Evolutionary conservation across 2,329 filamentous ascomycete genomes (phyloP).

Genomic region (Tolypocladium endophyticum): DNA sequence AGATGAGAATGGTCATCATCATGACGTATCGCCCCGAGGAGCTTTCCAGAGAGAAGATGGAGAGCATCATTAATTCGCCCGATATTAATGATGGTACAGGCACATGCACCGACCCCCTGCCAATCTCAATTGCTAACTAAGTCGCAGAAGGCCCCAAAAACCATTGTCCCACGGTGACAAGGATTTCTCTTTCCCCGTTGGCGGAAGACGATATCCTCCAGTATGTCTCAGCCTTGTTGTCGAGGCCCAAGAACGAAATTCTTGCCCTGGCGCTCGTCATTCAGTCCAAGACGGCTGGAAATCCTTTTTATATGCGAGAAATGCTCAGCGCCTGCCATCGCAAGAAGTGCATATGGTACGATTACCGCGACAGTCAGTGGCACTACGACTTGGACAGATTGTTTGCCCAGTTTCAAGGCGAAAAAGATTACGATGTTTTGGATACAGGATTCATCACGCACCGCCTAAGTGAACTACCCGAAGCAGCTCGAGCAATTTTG

Average conservation of each 20-base stretch:
- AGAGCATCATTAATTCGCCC: conserved; percentile 41
- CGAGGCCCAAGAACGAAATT: conserved; percentile 60
- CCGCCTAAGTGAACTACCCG: conserved; percentile 65
- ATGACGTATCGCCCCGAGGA: conserved; percentile 66
- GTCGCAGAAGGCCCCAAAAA: conserved; percentile 29
- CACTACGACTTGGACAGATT: conserved; percentile 76
- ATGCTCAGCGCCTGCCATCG: conserved; percentile 82
- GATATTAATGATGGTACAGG: conserved; percentile 38
- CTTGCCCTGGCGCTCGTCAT: conserved; percentile 72
- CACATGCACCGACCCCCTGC: neutral
- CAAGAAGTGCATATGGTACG: conserved; percentile 84
- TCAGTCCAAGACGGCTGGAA: conserved; percentile 79
- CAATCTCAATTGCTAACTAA: conserved; percentile 10
- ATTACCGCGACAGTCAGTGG: conserved; percentile 75
- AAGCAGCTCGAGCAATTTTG: conserved; percentile 65
- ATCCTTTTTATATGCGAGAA: conserved; percentile 84
- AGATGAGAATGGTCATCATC: conserved; percentile 73
- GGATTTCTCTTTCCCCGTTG: conserved; percentile 62
- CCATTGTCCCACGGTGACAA: conserved; percentile 50
- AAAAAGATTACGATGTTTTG: conserved; percentile 68
- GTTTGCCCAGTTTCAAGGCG: conserved; percentile 73
- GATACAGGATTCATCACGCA: conserved; percentile 75
- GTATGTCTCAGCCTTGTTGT: conserved; percentile 75
- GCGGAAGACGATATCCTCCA: conserved; percentile 69
- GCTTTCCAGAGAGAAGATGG: conserved; percentile 43